These are phyloP conservation scores for Talaromyces islandicus DNA, from an alignment of 2,329 filamentous ascomycete species.

Conservation along the genomic window DNA sequence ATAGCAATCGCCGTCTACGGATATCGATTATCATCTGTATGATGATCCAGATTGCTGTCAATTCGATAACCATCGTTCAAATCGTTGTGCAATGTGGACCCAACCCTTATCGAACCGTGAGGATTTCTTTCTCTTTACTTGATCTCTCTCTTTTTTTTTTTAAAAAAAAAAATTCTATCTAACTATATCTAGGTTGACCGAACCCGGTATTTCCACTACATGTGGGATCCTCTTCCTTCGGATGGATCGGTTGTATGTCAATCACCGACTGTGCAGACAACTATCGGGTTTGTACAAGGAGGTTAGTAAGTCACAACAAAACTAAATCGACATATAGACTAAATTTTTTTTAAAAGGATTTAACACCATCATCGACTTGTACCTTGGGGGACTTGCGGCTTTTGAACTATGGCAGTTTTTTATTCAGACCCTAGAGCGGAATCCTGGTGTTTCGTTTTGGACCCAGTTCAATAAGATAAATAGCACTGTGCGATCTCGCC, in stretches of 20 bases:
- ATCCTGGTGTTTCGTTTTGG: slow-evolving; percentile 20
- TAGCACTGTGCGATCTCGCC: slow-evolving; percentile 22
- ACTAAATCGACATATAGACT: background rate
- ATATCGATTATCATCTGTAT: slow-evolving; percentile 26
- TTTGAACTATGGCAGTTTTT: slow-evolving; percentile 33
- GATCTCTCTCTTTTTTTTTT: no score
- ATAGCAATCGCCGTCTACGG: slow-evolving; percentile 23
- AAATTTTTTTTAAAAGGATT: slow-evolving; percentile 16
- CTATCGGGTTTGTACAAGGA: slow-evolving; percentile 31
- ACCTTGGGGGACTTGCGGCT: slow-evolving; percentile 24
- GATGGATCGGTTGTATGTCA: slow-evolving; percentile 31
- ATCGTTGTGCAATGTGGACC: slow-evolving; percentile 32
- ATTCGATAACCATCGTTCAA: slow-evolving; percentile 28
- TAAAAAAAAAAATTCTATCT: no score
- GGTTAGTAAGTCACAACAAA: slow-evolving; percentile 13
- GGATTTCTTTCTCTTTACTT: background rate
- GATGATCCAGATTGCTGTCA: slow-evolving; percentile 25
- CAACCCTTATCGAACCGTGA: slow-evolving; percentile 23
- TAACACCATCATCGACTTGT: slow-evolving; percentile 29
- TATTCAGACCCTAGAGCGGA: slow-evolving; percentile 21
- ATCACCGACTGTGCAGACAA: slow-evolving; percentile 26
- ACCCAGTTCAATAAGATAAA: slow-evolving; percentile 25
- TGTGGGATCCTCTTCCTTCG: slow-evolving; percentile 30
- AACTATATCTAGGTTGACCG: slow-evolving; percentile 18
- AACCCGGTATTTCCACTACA: slow-evolving; percentile 30